These are phyloP conservation scores for Hanseniaspora lachancei DNA, from an alignment of 805 yeast species.

Conservation along the genomic window DNA sequence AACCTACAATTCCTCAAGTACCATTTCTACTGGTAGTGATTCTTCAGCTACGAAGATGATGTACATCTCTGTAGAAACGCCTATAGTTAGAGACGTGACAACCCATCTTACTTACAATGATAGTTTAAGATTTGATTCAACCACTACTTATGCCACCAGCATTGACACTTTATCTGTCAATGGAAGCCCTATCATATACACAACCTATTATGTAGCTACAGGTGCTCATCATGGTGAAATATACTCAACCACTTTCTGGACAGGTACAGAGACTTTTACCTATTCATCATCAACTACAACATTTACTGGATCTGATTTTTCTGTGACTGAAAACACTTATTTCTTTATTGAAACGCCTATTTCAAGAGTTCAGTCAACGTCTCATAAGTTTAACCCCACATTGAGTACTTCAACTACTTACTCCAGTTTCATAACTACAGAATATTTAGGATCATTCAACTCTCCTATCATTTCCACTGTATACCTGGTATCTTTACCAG, in stretches of 20 bases:
- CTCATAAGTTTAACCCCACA: not conserved
- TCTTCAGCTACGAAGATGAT: slow-evolving; percentile 2
- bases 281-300: slow-evolving; percentile 12
- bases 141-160: slow-evolving; percentile 5
- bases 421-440: not conserved
- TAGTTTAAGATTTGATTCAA: not conserved
- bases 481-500: slow-evolving; percentile 16
- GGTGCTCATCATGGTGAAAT: slow-evolving; percentile 7
- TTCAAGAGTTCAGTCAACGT: not conserved
- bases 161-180: not conserved
- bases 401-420: not conserved
- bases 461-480: slow-evolving; percentile 13
- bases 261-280: slow-evolving; percentile 14
- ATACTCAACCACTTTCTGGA: slow-evolving; percentile 12
- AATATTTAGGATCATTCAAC: not conserved
- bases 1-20: not conserved
- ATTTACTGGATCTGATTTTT: slow-evolving; percentile 15
- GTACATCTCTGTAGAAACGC: slow-evolving; percentile 10
- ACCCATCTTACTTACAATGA: not conserved
- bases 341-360: slow-evolving; percentile 16
- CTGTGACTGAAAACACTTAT: slow-evolving; percentile 14
- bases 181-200: slow-evolving; percentile 4
- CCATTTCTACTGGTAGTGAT: slow-evolving; percentile 11
- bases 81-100: not conserved
- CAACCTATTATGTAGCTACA: slow-evolving; percentile 10